Percentiles rank a stretch among this genome's conserved stretches.
Evolutionary conservation across 2,329 filamentous ascomycete species (phyloP).

Genomic region (Fusarium sp.): DNA sequence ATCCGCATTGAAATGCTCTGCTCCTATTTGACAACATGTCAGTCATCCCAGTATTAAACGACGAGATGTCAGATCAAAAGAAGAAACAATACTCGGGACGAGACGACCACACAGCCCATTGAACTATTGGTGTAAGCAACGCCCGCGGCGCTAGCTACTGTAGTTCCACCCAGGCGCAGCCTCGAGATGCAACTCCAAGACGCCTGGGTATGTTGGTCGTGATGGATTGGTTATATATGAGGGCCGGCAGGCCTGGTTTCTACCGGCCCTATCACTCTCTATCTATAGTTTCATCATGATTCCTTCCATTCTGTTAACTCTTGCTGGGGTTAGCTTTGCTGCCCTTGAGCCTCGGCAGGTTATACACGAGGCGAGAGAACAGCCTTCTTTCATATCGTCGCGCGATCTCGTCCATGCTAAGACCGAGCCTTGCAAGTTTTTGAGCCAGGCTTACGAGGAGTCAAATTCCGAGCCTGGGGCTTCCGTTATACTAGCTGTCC

Average conservation of each 20-base stretch:
- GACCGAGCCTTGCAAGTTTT: slow-evolving; percentile 35
- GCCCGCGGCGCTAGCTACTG: slow-evolving; percentile 10
- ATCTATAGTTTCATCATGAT: slow-evolving; percentile 30
- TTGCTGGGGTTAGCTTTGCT: slow-evolving; percentile 33
- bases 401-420: slow-evolving; percentile 36
- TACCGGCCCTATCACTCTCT: slow-evolving; percentile 14
- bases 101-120: slow-evolving; percentile 16
- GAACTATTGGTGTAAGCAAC: slow-evolving; percentile 9
- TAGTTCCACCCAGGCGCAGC: too few species aligned
- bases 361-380: slow-evolving; percentile 32
- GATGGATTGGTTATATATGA: slow-evolving; percentile 31
- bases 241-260: slow-evolving; percentile 8
- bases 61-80: background rate
- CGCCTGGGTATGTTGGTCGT: background rate
- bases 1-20: background rate
- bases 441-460: slow-evolving; percentile 39
- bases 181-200: background rate
- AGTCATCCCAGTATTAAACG: background rate
- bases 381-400: slow-evolving; percentile 31
- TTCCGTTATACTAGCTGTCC: slow-evolving; percentile 24
- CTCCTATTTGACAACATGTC: background rate
- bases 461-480: slow-evolving; percentile 12
- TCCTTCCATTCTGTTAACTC: slow-evolving; percentile 36
- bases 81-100: background rate
- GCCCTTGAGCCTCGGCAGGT: slow-evolving; percentile 43